Evolutionary conservation across 2,329 filamentous ascomycete species (phyloP).

Genomic region (Myriosclerotinia scirpicola): DNA sequence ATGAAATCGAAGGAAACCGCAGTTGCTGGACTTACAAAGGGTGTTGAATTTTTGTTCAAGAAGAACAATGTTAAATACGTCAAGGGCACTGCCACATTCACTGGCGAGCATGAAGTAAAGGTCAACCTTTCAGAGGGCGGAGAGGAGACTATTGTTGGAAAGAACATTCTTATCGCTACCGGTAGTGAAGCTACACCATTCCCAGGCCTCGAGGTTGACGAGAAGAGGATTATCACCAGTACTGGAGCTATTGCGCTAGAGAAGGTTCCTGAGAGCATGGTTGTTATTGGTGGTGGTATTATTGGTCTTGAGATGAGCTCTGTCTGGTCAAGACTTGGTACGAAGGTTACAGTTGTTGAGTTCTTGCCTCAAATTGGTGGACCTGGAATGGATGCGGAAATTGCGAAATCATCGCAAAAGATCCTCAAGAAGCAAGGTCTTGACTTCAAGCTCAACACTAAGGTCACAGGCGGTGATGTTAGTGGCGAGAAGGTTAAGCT

Average conservation of each 20-base stretch:
- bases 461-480: slow-evolving; percentile 84
- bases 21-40: slow-evolving; percentile 86
- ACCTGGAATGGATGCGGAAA: slow-evolving; percentile 93
- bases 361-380: slow-evolving; percentile 96
- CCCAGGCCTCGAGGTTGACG: slow-evolving; percentile 91
- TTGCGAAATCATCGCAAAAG: slow-evolving; percentile 89
- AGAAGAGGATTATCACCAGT: slow-evolving; percentile 96
- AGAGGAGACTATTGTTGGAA: slow-evolving; percentile 80
- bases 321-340: slow-evolving; percentile 91
- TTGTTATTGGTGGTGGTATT: slow-evolving; percentile 97
- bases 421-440: slow-evolving; percentile 94
- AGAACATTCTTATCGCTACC: slow-evolving; percentile 98
- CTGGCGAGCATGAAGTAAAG: slow-evolving; percentile 86
- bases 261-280: slow-evolving; percentile 92
- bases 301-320: slow-evolving; percentile 98
- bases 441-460: slow-evolving; percentile 97
- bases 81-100: slow-evolving; percentile 87
- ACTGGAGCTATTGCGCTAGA: slow-evolving; percentile 89
- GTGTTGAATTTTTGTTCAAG: slow-evolving; percentile 97
- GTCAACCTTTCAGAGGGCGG: slow-evolving; percentile 89
- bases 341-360: slow-evolving; percentile 96
- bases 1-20: slow-evolving; percentile 99
- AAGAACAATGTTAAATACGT: slow-evolving; percentile 99
- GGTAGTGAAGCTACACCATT: slow-evolving; percentile 95
- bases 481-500: slow-evolving; percentile 77